Percentiles rank a stretch among this genome's conserved stretches.
Conservation (phyloP, 2,329 filamentous ascomycete species). For the Diaporthe amygdali region DNA sequence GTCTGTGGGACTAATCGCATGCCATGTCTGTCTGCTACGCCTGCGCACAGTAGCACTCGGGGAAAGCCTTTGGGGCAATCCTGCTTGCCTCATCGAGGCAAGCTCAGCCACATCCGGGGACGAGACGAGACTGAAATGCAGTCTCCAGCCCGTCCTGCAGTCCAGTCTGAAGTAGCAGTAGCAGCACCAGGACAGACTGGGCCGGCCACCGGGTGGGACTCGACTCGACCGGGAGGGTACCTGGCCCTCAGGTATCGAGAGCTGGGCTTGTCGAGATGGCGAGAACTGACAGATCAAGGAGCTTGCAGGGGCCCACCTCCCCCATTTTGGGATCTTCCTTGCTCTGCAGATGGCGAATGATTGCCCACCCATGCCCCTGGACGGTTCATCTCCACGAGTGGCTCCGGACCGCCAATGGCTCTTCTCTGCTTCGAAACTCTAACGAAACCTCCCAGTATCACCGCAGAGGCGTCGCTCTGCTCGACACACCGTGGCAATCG, state of each 20-base stretch:
- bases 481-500: conserved; percentile 9
- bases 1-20: conserved; percentile 14
- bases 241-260: conserved; percentile 9
- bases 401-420: conserved; percentile 18
- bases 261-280: not conserved
- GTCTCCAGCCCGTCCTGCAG: not conserved
- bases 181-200: not conserved
- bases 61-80: conserved; percentile 2
- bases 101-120: conserved; percentile 14
- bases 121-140: conserved; percentile 8
- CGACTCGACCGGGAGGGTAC: conserved; percentile 8
- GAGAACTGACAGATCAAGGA: conserved; percentile 22
- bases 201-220: not conserved
- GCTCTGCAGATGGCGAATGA: conserved; percentile 1
- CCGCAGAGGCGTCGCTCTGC: not conserved
- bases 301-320: not conserved
- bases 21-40: conserved; percentile 2
- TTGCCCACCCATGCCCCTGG: conserved; percentile 6
- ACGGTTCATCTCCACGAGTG: conserved; percentile 13
- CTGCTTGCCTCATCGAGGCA: conserved; percentile 3
- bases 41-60: conserved; percentile 3
- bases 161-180: not conserved
- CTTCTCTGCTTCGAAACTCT: conserved; percentile 22
- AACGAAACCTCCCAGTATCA: conserved; percentile 22
- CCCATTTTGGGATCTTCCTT: conserved; percentile 10